Conservation (phyloP, 2,329 filamentous ascomycete genomes). For the Talaromyces verruculosus region DNA sequence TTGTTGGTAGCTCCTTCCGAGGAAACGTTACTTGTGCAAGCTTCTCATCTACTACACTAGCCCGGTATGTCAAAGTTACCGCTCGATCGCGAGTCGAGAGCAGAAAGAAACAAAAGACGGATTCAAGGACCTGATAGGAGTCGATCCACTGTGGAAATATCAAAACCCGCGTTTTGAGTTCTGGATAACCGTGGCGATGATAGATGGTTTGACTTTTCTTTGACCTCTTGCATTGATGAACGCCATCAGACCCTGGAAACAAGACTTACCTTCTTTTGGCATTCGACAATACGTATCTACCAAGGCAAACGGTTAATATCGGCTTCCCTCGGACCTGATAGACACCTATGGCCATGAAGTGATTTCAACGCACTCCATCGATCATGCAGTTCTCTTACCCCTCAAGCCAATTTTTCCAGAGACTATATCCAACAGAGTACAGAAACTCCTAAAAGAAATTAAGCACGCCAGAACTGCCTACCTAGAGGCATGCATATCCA, state of each 20-base stretch:
- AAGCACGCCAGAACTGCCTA: background rate
- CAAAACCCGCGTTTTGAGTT: background rate
- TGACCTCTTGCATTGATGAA: background rate
- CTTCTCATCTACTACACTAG: background rate
- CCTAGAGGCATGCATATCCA: background rate
- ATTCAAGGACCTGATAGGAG: background rate
- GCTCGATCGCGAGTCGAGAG: background rate
- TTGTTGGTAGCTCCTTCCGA: too few relatives aligned
- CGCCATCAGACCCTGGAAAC: background rate
- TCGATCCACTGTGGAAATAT: background rate
- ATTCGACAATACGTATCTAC: background rate
- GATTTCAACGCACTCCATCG: background rate
- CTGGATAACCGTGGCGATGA: background rate
- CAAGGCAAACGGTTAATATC: background rate
- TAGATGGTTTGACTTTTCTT: background rate
- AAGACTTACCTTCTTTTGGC: background rate
- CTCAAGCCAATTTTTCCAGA: background rate
- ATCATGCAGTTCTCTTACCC: background rate
- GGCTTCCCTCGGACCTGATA: background rate
- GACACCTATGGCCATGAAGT: too few relatives aligned
- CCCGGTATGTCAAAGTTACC: background rate
- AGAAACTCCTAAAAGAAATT: background rate
- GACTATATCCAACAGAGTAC: background rate
- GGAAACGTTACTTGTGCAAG: too few relatives aligned
- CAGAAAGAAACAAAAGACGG: background rate